Evolutionary conservation across 129 eudicot species (phyloP).

Genomic region (carrot (Daucus carota)): DH1_v3.0 NC_030388.2:1078501-1079000

Average conservation of each 20-base stretch:
- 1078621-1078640: background rate
- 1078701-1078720: background rate
- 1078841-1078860: conserved; percentile 93
- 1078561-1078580: background rate
- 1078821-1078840: conserved; percentile 96
- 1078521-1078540: background rate
- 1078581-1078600: background rate
- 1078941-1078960: background rate
- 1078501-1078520: background rate
- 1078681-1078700: background rate
- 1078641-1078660: background rate
- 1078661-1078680: background rate
- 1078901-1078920: conserved; percentile 61
- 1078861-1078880: conserved; percentile 94
- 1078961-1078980: background rate
- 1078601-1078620: background rate
- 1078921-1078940: background rate
- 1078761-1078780: conserved; percentile 70
- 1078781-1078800: conserved; percentile 81
- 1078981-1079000: conserved; percentile 6
- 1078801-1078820: conserved; percentile 99
- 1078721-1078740: background rate
- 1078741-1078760: conserved; percentile 68
- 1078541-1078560: background rate
- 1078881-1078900: conserved; percentile 98